Evolutionary conservation across 768 basidiomycete genomes (phyloP).

Genomic region (Agrocybe praecox): DNA sequence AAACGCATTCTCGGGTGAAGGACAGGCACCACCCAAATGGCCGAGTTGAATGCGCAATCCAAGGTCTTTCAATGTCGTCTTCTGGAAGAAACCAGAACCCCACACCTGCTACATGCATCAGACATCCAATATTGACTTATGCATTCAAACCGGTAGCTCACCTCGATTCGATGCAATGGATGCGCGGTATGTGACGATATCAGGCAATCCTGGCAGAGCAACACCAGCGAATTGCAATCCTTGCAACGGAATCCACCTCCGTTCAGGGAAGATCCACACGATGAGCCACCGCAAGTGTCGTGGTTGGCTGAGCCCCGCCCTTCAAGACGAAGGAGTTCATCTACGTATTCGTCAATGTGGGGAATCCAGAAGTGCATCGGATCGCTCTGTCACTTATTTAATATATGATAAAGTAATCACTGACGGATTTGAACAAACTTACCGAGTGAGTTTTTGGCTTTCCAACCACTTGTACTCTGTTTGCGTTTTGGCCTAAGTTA

Average conservation of each 20-base stretch:
- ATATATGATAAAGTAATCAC: too few relatives aligned
- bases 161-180: neutral
- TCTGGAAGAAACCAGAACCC: neutral
- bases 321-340: neutral
- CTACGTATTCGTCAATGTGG: neutral
- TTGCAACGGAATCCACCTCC: neutral
- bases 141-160: neutral
- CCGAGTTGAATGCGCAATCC: conserved; percentile 30
- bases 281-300: neutral
- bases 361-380: neutral
- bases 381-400: neutral
- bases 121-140: neutral
- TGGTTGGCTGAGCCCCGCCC: neutral
- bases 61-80: conserved; percentile 17
- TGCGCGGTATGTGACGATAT: neutral
- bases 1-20: conserved; percentile 3
- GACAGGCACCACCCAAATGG: conserved; percentile 20
- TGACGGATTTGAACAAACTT: neutral
- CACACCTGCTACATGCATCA: neutral
- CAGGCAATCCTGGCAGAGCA: neutral
- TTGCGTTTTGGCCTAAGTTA: neutral
- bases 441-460: neutral
- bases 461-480: neutral
- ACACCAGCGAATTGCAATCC: neutral
- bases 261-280: neutral